Conservation (phyloP, 148 eudicot genomes). For the Oxyria digyna region DNA sequence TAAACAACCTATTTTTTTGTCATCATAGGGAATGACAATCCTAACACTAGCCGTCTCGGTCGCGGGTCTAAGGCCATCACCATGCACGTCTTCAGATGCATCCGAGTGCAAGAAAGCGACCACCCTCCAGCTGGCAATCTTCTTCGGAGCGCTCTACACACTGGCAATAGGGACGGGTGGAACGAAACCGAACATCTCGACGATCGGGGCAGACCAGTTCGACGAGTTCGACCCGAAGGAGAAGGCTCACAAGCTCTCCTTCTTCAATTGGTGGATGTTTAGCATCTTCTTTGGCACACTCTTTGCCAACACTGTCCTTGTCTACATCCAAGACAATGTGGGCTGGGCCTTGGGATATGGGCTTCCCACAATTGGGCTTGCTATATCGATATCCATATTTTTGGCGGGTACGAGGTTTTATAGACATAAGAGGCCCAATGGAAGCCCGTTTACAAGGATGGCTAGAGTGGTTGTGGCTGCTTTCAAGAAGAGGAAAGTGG, state of each 20-base stretch:
- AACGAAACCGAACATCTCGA: conserved; percentile 76
- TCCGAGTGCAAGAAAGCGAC: conserved; percentile 39
- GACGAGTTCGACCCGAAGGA: conserved; percentile 70
- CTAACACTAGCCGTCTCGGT: conserved; percentile 60
- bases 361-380: conserved; percentile 58
- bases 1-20: not conserved
- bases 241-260: conserved; percentile 57
- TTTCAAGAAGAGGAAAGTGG: conserved; percentile 30
- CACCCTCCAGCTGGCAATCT: conserved; percentile 43
- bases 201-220: conserved; percentile 77
- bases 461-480: conserved; percentile 67
- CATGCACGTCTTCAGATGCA: conserved; percentile 24
- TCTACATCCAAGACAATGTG: conserved; percentile 75
- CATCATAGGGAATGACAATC: conserved; percentile 49
- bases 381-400: conserved; percentile 46
- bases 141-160: conserved; percentile 67
- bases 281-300: conserved; percentile 73
- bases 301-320: conserved; percentile 68
- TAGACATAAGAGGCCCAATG: conserved; percentile 49
- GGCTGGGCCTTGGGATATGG: conserved; percentile 83
- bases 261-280: conserved; percentile 94
- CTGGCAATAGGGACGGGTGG: conserved; percentile 76
- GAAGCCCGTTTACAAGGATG: conserved; percentile 69
- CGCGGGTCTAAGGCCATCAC: conserved; percentile 43
- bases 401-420: conserved; percentile 53